Base-by-base conservation (phyloP, 305 asterid genomes). In the Fraxinus baroniana region DNA sequence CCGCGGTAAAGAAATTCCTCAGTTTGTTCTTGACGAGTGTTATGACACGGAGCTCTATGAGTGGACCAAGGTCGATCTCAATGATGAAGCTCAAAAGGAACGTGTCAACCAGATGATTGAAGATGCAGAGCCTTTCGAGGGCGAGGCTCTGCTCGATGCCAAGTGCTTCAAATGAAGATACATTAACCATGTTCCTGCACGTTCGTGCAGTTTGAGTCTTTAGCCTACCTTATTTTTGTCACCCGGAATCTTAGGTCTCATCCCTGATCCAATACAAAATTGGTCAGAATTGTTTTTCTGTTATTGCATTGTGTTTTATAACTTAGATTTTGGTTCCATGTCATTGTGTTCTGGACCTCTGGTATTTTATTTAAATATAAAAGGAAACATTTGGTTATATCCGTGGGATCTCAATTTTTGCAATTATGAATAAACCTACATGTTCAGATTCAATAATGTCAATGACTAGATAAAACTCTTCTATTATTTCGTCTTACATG, bases 81-180 rank as follows among this genome's bases (percentile, higher is more conserved):
- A 32, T 1, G 97, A 94, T 55, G 97, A 91, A 81, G 94, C 96
- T 30, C 98, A 95, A 57, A 95, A 95, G 92, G 99, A 95, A 86
- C 90, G 96, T 0, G 99, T 39, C 1, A 95, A 71, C 80, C 98
- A 95, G 83, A 92, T 95, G 99, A 95, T 95, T 49, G 99, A 95
- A 86, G 99, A 95, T 64, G 90, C 91, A 0, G 99, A 95, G 88
- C 98, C 99, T 41, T 95, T 95, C 30, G 97, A 95, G 86, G 99
- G 99, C 0, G 92, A 94, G 89, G 86, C 92, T 49, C 84, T 95
- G 80, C 84, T 91, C 88, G 99, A 94, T 33, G 99, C 99, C 4
- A 95, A 94, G 88, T 95, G 99, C 83, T 95, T 94, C 89, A 95
- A 95, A 92, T 95, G 90, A 83, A 28, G 30, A 60, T 10, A 20